Evolutionary conservation across 148 eudicot species (phyloP).

Genomic region (Rhododendron molle): DNA sequence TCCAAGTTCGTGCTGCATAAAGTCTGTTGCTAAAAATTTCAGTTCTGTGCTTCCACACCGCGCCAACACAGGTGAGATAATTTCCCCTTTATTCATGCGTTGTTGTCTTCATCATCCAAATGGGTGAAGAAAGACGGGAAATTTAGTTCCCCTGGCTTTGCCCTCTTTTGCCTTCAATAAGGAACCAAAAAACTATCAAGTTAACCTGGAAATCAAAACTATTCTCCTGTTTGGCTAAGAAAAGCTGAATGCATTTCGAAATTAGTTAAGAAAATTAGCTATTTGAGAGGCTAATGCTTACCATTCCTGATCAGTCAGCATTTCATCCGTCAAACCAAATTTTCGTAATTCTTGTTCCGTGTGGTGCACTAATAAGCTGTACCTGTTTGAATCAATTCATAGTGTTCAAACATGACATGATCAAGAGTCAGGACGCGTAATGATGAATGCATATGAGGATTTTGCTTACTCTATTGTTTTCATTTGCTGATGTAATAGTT

Average conservation of each 20-base stretch:
- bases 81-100: neutral
- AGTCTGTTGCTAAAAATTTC: neutral
- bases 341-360: constrained; percentile 28
- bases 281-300: constrained; percentile 1
- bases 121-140: constrained; percentile 53
- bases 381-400: constrained; percentile 22
- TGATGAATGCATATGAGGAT: neutral
- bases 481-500: neutral
- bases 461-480: neutral
- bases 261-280: neutral
- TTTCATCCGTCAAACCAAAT: constrained; percentile 49
- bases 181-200: neutral
- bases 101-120: constrained; percentile 20
- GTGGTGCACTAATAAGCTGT: constrained; percentile 46
- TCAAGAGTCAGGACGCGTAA: neutral
- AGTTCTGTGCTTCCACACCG: neutral
- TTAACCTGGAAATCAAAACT: neutral
- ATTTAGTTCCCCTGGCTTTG: constrained; percentile 45
- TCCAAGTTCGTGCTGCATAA: neutral
- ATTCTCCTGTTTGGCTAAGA: neutral
- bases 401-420: neutral
- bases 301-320: constrained; percentile 57
- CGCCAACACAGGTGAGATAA: neutral
- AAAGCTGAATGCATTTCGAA: neutral
- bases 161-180: constrained; percentile 40